Evolutionary conservation across 2,329 filamentous ascomycete species (phyloP).

Genomic region (Aspergillus proliferans): DNA sequence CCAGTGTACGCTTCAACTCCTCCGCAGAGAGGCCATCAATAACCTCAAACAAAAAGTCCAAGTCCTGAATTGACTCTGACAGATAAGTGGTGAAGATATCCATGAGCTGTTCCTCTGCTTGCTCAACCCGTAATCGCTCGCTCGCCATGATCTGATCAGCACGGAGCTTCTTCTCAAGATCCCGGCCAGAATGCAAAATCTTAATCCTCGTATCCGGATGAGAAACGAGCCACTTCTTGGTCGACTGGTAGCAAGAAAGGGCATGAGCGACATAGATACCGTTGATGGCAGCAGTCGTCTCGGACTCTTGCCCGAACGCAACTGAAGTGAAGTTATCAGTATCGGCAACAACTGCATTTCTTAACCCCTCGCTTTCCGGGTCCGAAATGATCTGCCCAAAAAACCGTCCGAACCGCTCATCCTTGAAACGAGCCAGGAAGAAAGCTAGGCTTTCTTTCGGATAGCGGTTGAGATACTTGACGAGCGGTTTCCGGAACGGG

Average conservation of each 20-base stretch:
- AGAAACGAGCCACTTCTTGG: conserved; percentile 59
- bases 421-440: conserved; percentile 71
- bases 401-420: conserved; percentile 83
- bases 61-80: conserved; percentile 63
- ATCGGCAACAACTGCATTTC: conserved; percentile 67
- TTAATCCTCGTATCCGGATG: conserved; percentile 54
- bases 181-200: conserved; percentile 62
- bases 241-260: conserved; percentile 60
- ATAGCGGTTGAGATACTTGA: conserved; percentile 90
- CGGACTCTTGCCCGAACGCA: conserved; percentile 57
- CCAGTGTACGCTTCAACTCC: conserved; percentile 70
- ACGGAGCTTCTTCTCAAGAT: conserved; percentile 69
- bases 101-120: conserved; percentile 84
- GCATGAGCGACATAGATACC: conserved; percentile 79
- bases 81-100: conserved; percentile 76
- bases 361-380: conserved; percentile 64
- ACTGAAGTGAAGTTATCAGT: conserved; percentile 64
- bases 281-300: conserved; percentile 75
- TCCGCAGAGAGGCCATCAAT: conserved; percentile 78
- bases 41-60: conserved; percentile 78
- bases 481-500: conserved; percentile 82
- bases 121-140: conserved; percentile 77
- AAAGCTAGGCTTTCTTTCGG: conserved; percentile 79
- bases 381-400: conserved; percentile 80
- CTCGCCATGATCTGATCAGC: conserved; percentile 62